These are phyloP conservation scores for Anthoceros angustus DNA, from an alignment of 225 moss, liverwort and hornwort genomes.

Conservation along the genomic window DNA sequence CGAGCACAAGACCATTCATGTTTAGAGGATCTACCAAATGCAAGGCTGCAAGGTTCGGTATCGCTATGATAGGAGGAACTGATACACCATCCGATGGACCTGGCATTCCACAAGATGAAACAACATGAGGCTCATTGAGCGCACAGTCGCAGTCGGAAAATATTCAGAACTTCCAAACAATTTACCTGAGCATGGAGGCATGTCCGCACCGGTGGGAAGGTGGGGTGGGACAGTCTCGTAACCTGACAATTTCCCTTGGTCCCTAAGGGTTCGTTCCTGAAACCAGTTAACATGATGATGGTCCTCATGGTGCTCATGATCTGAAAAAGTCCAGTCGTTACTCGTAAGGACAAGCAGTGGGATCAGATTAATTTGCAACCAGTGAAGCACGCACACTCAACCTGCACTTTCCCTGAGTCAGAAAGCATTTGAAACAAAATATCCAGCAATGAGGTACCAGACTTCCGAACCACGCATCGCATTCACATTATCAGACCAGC, in stretches of 20 bases:
- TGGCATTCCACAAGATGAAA: background rate
- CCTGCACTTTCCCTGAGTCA: too few species aligned
- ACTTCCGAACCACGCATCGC: too few species aligned
- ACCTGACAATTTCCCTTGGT: slow-evolving; percentile 32
- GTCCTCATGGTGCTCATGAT: slow-evolving; percentile 59
- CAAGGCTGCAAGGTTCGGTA: background rate
- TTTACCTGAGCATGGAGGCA: slow-evolving; percentile 49
- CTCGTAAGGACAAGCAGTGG: background rate
- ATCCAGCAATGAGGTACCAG: too few species aligned
- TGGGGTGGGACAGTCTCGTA: slow-evolving; percentile 53
- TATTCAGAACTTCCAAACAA: too few species aligned
- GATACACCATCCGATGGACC: background rate
- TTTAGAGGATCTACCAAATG: background rate
- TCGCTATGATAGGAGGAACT: background rate
- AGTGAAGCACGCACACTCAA: too few species aligned
- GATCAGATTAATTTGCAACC: too few species aligned
- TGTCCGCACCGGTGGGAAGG: slow-evolving; percentile 60
- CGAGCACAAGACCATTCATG: background rate
- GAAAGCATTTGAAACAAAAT: too few species aligned
- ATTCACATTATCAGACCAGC: too few species aligned
- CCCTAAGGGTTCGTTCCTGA: slow-evolving; percentile 46
- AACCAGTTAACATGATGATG: slow-evolving; percentile 67
- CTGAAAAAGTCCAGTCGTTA: slow-evolving; percentile 7
- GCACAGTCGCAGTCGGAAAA: too few species aligned
- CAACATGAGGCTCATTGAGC: background rate